These are phyloP conservation scores for Rhizophagus clarus DNA, from an alignment of 192 early-diverging fungal genomes.

Conservation along the genomic window DNA sequence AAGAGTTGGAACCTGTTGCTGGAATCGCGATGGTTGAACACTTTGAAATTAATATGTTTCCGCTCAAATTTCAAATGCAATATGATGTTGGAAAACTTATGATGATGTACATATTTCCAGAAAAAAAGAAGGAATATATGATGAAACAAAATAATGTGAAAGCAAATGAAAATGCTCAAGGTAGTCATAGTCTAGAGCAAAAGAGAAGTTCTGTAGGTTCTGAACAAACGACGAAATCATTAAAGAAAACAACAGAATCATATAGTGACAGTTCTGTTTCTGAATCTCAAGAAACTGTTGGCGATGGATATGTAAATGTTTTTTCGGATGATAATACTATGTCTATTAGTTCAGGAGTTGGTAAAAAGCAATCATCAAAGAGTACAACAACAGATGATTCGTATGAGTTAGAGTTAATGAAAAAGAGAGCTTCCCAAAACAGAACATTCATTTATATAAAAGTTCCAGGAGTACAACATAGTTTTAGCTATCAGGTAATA, in stretches of 20 bases:
- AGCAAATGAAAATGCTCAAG: neutral
- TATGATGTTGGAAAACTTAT: constrained; percentile 84
- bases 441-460: constrained; percentile 91
- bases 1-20: constrained; percentile 81
- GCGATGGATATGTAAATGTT: neutral
- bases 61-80: constrained; percentile 80
- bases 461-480: constrained; percentile 77
- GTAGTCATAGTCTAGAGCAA: neutral
- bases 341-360: neutral
- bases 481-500: constrained; percentile 78
- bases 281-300: neutral
- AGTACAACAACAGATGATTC: neutral
- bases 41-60: constrained; percentile 86
- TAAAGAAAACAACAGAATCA: neutral
- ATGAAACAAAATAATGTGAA: neutral
- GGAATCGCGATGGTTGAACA: constrained; percentile 91
- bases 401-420: constrained; percentile 80
- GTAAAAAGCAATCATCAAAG: neutral
- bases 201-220: neutral
- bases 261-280: neutral
- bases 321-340: constrained; percentile 10
- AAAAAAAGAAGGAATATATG: constrained; percentile 37
- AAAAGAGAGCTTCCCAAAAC: constrained; percentile 80
- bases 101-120: constrained; percentile 82
- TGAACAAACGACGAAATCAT: neutral